Base-by-base conservation (phyloP, 108 stramenopile genomes). In the Nannochloropsis gaditana region DNA sequence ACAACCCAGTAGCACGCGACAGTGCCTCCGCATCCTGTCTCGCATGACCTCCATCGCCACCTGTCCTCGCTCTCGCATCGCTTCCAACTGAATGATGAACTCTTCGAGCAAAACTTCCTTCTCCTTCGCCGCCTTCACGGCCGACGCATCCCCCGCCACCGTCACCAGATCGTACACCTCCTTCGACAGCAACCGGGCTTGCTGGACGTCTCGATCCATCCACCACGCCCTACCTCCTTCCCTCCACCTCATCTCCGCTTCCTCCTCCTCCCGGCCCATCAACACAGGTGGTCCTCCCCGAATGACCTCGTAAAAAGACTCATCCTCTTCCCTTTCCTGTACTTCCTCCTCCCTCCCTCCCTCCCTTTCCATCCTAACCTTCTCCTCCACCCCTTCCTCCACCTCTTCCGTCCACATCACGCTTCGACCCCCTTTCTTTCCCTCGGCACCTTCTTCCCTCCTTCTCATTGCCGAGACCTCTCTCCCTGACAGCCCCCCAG, bases 141-240 rank as follows among this genome's bases (percentile, higher is more conserved):
- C 59, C 15, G 19, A n/a, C 59, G n/a, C 59, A 4, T 73, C 59
- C n/a, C n/a, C 59, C 8, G 59, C 59, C 15, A 73, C n/a, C 59
- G 59, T n/a, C 59, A 73, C 59, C 15, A 73, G 59, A n/a, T 73
- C 59, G n/a, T n/a, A 73, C 59, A 73, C 59, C n/a, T 73, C 59
- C 2, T 73, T 73, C 8, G 19, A 15, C 59, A 73, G n/a, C n/a
- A n/a, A 15, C 59, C 15, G 15, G 19, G 59, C 59, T n/a, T 73
- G 59, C 59, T n/a, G 15, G 19, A 73, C 59, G n/a, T 73, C 59
- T n/a, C 6, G 59, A 73, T 73, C 59, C 59, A 73, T 73, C 59
- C 15, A n/a, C 59, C 59, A 15, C 59, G 15, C 59, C 59, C 59
- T 73, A 4, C 59, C 59, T 73, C 0, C 59, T n/a, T 73, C 59